Evolutionary conservation across 2,329 filamentous ascomycete genomes (phyloP), one percentile per base, ranked within the genome.

Genomic region (Periconia digitata): DNA sequence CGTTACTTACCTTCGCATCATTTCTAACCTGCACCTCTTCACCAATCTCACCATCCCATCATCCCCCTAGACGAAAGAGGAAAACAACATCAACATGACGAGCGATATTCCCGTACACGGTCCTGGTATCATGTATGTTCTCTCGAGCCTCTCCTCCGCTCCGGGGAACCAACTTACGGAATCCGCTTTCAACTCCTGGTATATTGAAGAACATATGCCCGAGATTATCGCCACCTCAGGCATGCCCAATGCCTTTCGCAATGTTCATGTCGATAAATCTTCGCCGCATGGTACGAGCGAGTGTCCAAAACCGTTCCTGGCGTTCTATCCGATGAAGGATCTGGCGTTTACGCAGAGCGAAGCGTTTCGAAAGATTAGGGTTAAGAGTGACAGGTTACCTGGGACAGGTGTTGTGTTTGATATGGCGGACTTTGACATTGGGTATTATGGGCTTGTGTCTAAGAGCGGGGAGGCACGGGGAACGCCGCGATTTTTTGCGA

Each of bases 201-300:
- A 74, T 53, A 71, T 73, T 42, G 56, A 71, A 16, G 69, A 71
- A 27, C 72, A 74, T 52, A 72, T 73, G 27, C 52, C 67, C 15
- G 70, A 74, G 46, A 64, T 74, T 20, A 49, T 72, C 6, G 46
- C 50, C 20, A 72, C 64, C 2, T 61, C 57, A 23, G 67, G 67
- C 20, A 66, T 74, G 24, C 49, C 60, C 17, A 64, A 58, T 13
- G 69, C 62, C 0, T 66, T 68, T 40, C 69, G 71, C 21, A 72
- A 60, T 47, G 51, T 64, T 6, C 56, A 70, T 42, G 55, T 58
- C 32, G 51, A 66, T 29, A 61, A 59, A 27, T 47, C 47, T 2
- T 53, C 55, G 6, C 46, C 58, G 2, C 21, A 21, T 3, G 54
- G 43, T 2, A 46, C 54, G 12, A 3, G 44, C 3, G 41, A 43